Conservation (phyloP, 148 eudicot species). For the Fagopyrum homotropicum region DNA sequence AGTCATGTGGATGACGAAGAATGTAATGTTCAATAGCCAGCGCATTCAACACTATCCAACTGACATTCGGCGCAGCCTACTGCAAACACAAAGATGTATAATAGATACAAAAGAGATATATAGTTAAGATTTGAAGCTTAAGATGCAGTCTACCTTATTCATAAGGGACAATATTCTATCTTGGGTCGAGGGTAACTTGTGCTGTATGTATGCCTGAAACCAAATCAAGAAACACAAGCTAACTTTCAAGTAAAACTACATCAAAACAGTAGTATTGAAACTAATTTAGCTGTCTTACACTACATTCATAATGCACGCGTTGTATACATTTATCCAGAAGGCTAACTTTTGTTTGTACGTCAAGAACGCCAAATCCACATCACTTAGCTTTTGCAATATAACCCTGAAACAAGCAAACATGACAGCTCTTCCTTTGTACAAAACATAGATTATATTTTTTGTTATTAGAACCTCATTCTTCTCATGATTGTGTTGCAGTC, state of each 20-base stretch:
- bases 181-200: constrained; percentile 74
- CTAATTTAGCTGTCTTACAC: too few species aligned
- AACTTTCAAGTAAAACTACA: too few species aligned
- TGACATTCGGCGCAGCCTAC: constrained; percentile 82
- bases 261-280: too few species aligned
- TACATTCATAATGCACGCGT: constrained; percentile 95
- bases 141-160: constrained; percentile 55
- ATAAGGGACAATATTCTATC: constrained; percentile 56
- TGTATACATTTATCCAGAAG: constrained; percentile 92
- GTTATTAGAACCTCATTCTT: constrained; percentile 54
- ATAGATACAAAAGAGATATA: background rate
- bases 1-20: constrained; percentile 65
- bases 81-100: background rate
- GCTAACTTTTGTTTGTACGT: constrained; percentile 87
- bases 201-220: constrained; percentile 71
- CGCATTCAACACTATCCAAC: constrained; percentile 81
- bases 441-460: too few species aligned
- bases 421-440: too few species aligned
- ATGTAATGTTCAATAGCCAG: constrained; percentile 90
- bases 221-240: constrained; percentile 9
- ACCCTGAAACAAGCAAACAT: constrained; percentile 38
- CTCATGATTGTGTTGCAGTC: constrained; percentile 39
- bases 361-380: constrained; percentile 53
- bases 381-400: constrained; percentile 56
- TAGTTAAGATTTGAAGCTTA: background rate